Base-by-base conservation (phyloP, 2,329 filamentous ascomycete genomes). In the Teratosphaeriaceae sp. region DNA sequence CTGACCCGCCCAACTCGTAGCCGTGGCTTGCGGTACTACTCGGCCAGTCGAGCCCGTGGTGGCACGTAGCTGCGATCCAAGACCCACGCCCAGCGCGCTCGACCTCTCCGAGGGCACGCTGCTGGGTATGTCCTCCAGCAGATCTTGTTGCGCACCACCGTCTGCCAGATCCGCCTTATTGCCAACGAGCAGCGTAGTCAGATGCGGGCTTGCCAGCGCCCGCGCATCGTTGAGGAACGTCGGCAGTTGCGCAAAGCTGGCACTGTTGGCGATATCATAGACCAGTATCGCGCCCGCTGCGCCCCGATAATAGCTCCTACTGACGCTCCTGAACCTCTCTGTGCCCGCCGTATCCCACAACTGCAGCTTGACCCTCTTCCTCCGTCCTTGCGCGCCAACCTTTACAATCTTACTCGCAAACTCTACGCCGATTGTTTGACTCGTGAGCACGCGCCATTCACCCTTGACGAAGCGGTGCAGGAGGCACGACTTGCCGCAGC, bases 321-420 rank as follows among this genome's bases (percentile, higher is more conserved):
- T 94, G 34, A 97, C 90, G 49, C 87, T 94, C 53, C 92, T 86
- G 66, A 97, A 98, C 48, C 92, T 81, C 68, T 98, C 92, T 41
- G 92, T 97, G 43, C 92, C 92, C 21, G 92, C 92, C 3, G 92
- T 98, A 61, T 98, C 92, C 92, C 92, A 98, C 34, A 98, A 79
- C 75, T 94, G 69, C 22, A 98, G 75, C 67, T 97, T 98, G 69
- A 98, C 90, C 45, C 92, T 79, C 69, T 92, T 94, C 62, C 88
- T 76, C 45, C 84, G 76, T 23, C 82, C 71, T 33, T 85, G 85
- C 2, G 81, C 84, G n/a, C 49, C 89, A 53, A 97, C 82, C 66
- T 90, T 94, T 64, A 98, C 88, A 48, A 97, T 96, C 65, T 94
- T 94, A 65, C 82, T 90, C 16, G 92, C 85, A 68, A 97, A 98